These are phyloP conservation scores for Bolboschoenus planiculmis DNA, from an alignment of 176 grass and related monocot species.

Conservation along the genomic window DNA sequence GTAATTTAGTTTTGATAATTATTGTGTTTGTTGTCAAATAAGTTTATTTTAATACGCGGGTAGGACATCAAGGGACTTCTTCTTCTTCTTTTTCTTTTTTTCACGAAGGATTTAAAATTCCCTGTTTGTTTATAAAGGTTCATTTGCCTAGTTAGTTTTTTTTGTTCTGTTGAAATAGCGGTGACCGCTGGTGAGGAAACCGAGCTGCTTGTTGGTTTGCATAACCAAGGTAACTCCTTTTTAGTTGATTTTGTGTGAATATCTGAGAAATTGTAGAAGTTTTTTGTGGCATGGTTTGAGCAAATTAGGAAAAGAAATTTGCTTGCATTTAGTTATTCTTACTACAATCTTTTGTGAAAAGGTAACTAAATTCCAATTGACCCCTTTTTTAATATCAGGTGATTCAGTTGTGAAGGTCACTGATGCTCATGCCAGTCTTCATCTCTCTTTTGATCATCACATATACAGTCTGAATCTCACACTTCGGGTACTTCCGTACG, in stretches of 20 bases:
- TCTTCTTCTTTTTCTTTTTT: no score
- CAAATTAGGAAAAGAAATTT: background rate
- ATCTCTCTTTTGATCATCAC: slow-evolving; percentile 70
- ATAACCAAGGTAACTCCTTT: slow-evolving; percentile 61
- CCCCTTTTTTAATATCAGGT: slow-evolving; percentile 30
- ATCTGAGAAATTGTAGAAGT: no score
- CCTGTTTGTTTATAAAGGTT: no score
- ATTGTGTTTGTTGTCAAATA: no score
- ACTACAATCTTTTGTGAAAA: background rate
- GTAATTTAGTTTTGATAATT: no score
- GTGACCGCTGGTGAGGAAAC: slow-evolving; percentile 70
- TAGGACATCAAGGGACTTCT: no score
- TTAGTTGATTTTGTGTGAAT: background rate
- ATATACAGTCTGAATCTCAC: slow-evolving; percentile 93
- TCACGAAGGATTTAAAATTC: no score
- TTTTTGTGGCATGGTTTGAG: no score
- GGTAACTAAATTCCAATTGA: background rate
- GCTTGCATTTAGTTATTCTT: background rate
- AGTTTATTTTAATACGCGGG: no score
- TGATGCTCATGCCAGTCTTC: slow-evolving; percentile 68
- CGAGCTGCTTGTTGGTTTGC: slow-evolving; percentile 79
- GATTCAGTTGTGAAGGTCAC: slow-evolving; percentile 64
- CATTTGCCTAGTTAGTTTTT: no score
- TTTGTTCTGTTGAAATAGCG: slow-evolving; percentile 36
- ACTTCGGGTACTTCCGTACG: slow-evolving; percentile 40